Evolutionary conservation across 805 yeast species (phyloP), one percentile per base, ranked within the genome.

Genomic region (Saccharomycopsis vini): DNA sequence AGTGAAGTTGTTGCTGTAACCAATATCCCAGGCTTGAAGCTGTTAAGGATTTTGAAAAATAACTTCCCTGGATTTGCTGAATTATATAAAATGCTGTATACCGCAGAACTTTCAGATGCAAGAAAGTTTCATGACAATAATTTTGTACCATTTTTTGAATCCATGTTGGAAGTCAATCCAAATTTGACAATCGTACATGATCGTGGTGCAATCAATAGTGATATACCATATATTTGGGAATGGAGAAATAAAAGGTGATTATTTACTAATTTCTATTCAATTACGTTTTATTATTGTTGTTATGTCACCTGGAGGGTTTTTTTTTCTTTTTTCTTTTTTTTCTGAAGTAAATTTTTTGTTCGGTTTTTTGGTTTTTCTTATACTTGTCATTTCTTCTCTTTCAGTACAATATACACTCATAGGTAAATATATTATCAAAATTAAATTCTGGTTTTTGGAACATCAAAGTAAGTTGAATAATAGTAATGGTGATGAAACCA

Each of bases 141-240:
- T 26, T 26, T 26, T 12, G 29, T 26, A 7, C 29, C 29, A 9
- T 26, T 7, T 26, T 26, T 26, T 26, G 29, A 26, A 26, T 9
- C 29, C 10, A 26, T 26, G 29, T 26, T 26, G 29, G 12, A 26
- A 26, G 29, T 26, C 12, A 26, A 26, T 26, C 29, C 29, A 26
- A 26, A 26, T 9, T 26, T 26, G 29, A 26, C 7, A 26, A 26
- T 26, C 29, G 12, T 26, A 9, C 29, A 26, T 26, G 29, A 26
- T 26, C 7, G 29, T 9, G 29, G 29, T 26, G 12, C 29, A 12
- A 26, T 26, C 29, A 26, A 26, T 26, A 12, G 12, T 26, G 7
- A 12, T 26, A 9, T 12, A 7, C 29, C 43, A 39, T 46, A 46
- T 4, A 45, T 28, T 18, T 24, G 31, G 20, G 19, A 7, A 5